A percentile compares a stretch with the other conserved stretches of the same genome.
phyloP scores from a whole-genome alignment of 2,329 filamentous ascomycete species.

The Alternaria solani region DNA sequence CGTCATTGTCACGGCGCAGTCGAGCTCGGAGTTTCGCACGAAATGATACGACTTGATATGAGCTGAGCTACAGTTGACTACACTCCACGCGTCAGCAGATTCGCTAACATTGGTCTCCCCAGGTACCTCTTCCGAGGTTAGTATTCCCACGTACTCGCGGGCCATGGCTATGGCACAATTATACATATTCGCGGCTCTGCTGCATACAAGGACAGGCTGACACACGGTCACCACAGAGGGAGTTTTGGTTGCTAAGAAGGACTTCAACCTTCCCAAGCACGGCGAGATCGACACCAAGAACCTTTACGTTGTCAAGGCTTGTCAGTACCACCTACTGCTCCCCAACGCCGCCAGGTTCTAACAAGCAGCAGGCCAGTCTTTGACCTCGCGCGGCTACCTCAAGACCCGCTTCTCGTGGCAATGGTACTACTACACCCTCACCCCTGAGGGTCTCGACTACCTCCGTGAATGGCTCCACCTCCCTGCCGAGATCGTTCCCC shows the following conservation, averaged over 20 bases:
- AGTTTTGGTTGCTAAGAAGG: constrained; percentile 97
- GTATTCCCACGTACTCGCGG: constrained; percentile 37
- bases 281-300: constrained; percentile 99
- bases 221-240: constrained; percentile 65
- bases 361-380: constrained; percentile 72
- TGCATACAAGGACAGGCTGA: constrained; percentile 53
- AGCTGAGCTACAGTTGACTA: constrained; percentile 30
- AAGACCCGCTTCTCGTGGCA: constrained; percentile 95
- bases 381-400: constrained; percentile 97
- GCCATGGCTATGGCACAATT: constrained; percentile 52
- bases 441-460: constrained; percentile 99
- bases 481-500: constrained; percentile 98
- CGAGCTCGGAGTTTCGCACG: constrained; percentile 38
- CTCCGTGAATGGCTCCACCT: constrained; percentile 99
- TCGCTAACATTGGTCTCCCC: constrained; percentile 30
- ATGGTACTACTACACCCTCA: constrained; percentile 97
- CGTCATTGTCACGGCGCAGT: constrained; percentile 29
- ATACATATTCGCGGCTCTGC: constrained; percentile 43
- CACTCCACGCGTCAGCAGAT: constrained; percentile 17
- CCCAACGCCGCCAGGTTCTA: constrained; percentile 14
- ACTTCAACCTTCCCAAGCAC: constrained; percentile 98
- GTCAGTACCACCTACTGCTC: constrained; percentile 46
- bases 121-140: constrained; percentile 56
- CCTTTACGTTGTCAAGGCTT: constrained; percentile 98
- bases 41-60: constrained; percentile 40